A percentile compares a stretch with the other conserved stretches of the same genome.
Conservation (phyloP, 768 basidiomycete genomes). For the Russula ochroleuca region DNA sequence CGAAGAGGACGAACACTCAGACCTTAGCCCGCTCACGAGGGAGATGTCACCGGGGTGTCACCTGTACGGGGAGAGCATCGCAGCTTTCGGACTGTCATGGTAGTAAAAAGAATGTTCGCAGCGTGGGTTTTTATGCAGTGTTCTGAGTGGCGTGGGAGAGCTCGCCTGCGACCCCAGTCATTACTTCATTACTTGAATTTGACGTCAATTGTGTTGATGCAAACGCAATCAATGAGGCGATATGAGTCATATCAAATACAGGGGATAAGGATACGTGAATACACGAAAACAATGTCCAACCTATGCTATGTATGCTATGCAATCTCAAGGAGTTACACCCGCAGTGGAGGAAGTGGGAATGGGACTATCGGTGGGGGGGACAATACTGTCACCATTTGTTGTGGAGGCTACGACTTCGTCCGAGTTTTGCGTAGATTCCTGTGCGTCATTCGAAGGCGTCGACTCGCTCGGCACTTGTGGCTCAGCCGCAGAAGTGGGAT, state of each 20-base stretch:
- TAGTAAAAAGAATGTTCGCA: background rate
- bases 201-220: too few species aligned
- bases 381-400: background rate
- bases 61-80: constrained; percentile 27
- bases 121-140: too few species aligned
- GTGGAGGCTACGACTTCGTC: background rate
- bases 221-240: background rate
- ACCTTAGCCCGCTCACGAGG: constrained; percentile 36
- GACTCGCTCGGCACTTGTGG: constrained; percentile 5
- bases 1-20: constrained; percentile 33
- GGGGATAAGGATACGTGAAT: constrained; percentile 21
- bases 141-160: background rate
- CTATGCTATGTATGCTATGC: constrained; percentile 1
- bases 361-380: background rate
- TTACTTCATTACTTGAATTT: background rate
- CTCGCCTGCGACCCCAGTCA: too few species aligned
- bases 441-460: background rate
- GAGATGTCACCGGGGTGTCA: constrained; percentile 4
- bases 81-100: constrained; percentile 22
- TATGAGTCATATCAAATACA: constrained; percentile 21
- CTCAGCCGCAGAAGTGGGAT: background rate
- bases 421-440: background rate
- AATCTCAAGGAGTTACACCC: background rate
- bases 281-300: background rate
- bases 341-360: background rate